phyloP scores from a whole-genome alignment of 331 rosid genomes.

The Rosa hybrid region DNA sequence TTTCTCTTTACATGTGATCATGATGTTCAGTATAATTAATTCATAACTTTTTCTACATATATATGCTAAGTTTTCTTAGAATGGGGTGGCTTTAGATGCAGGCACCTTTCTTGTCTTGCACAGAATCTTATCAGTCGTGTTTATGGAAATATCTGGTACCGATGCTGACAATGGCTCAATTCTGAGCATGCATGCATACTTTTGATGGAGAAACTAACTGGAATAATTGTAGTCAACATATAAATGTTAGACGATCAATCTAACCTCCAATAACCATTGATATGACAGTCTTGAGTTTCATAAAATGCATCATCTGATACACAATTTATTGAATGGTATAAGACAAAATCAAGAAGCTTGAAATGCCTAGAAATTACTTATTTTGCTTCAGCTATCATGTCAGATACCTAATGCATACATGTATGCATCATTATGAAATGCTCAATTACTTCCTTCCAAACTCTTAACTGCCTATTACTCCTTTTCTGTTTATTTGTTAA shows the following conservation, averaged over 20 bases:
- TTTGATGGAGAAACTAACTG: neutral
- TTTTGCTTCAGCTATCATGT: neutral
- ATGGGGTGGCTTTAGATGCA: neutral
- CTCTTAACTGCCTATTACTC: neutral
- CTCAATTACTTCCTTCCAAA: neutral
- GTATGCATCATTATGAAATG: neutral
- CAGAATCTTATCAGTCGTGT: neutral
- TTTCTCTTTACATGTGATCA: neutral
- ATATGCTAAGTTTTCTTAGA: neutral
- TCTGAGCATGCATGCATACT: neutral
- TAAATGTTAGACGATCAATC: neutral
- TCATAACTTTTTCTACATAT: neutral
- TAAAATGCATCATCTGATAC: neutral
- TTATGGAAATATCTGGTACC: neutral
- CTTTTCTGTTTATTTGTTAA: neutral
- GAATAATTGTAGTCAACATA: neutral
- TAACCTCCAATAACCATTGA: neutral
- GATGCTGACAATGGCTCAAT: constrained; percentile 4
- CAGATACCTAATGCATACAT: constrained; percentile 7
- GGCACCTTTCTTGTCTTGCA: neutral
- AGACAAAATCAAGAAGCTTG: neutral
- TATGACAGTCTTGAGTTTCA: neutral
- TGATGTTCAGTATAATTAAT: neutral
- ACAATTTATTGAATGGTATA: neutral
- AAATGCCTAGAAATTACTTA: neutral